phyloP scores from a whole-genome alignment of 2,329 filamentous ascomycete species.

The Paracoccidioides lutzii region DNA sequence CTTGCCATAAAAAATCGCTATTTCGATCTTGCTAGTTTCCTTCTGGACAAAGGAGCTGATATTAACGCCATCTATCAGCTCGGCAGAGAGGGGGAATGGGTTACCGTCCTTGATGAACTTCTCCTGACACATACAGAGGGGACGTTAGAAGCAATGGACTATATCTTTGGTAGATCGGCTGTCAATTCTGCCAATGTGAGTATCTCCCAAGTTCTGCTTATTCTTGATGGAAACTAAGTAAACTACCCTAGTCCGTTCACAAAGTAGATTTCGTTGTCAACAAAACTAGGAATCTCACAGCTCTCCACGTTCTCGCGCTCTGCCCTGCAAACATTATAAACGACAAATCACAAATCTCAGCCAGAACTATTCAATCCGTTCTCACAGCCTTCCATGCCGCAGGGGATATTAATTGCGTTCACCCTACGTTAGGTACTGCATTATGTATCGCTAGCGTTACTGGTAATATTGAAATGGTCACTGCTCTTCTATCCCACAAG shows the following conservation, averaged over 20 bases:
- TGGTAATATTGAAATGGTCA: not conserved
- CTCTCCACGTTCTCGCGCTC: not conserved
- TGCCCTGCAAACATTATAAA: not conserved
- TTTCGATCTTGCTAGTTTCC: not conserved
- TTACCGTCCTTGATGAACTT: not conserved
- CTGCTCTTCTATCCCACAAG: not conserved
- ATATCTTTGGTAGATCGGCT: not conserved
- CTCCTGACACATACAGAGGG: not conserved
- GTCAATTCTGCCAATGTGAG: not conserved
- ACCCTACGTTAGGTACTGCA: not conserved
- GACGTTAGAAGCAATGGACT: not conserved
- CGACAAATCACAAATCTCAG: not conserved
- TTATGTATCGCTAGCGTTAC: not conserved
- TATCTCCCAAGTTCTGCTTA: not conserved
- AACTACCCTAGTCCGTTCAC: not conserved
- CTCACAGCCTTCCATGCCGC: not conserved
- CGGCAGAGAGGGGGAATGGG: not conserved
- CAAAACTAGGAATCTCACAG: not conserved
- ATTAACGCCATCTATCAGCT: not conserved
- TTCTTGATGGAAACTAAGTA: not conserved
- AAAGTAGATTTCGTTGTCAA: not conserved
- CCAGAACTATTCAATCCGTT: not conserved
- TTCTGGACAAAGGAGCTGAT: constrained; percentile 1
- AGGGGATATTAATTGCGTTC: not conserved
- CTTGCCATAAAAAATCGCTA: constrained; percentile 1